These are phyloP conservation scores for Metschnikowia aberdeeniae DNA, from an alignment of 805 yeast species.

Conservation along the genomic window DNA sequence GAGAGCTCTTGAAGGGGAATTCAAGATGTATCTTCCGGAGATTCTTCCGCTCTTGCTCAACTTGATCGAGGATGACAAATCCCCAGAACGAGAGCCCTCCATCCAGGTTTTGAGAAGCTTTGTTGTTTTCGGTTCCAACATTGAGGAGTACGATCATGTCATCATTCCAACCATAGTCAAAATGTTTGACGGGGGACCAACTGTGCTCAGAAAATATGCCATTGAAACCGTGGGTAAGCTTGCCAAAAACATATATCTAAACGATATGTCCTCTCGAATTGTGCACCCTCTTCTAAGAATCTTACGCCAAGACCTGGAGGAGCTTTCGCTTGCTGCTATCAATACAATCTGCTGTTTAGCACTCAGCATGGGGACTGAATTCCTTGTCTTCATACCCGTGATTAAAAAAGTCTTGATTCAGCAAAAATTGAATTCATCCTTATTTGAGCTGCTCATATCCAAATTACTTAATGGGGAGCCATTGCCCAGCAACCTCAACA, in stretches of 20 bases:
- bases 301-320: constrained; percentile 50
- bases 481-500: constrained; percentile 67
- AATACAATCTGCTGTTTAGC: constrained; percentile 75
- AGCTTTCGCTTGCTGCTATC: constrained; percentile 60
- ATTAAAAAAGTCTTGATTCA: constrained; percentile 62
- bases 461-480: constrained; percentile 82
- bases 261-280: constrained; percentile 87
- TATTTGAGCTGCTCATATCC: constrained; percentile 76
- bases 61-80: constrained; percentile 68
- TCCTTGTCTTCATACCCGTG: constrained; percentile 79
- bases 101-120: constrained; percentile 75
- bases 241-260: constrained; percentile 64
- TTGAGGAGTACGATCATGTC: constrained; percentile 85
- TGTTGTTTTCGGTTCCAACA: constrained; percentile 79
- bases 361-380: constrained; percentile 79
- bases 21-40: constrained; percentile 75
- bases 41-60: constrained; percentile 72
- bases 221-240: constrained; percentile 80
- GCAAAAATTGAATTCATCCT: constrained; percentile 62
- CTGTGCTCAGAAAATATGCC: constrained; percentile 63
- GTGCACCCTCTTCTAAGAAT: constrained; percentile 82
- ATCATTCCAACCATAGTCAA: constrained; percentile 82
- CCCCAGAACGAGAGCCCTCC: constrained; percentile 57
- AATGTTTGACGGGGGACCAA: constrained; percentile 69
- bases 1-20: constrained; percentile 85